Evolutionary conservation across 768 basidiomycete genomes (phyloP).

Genomic region (Mycena olivaceomarginata): DNA sequence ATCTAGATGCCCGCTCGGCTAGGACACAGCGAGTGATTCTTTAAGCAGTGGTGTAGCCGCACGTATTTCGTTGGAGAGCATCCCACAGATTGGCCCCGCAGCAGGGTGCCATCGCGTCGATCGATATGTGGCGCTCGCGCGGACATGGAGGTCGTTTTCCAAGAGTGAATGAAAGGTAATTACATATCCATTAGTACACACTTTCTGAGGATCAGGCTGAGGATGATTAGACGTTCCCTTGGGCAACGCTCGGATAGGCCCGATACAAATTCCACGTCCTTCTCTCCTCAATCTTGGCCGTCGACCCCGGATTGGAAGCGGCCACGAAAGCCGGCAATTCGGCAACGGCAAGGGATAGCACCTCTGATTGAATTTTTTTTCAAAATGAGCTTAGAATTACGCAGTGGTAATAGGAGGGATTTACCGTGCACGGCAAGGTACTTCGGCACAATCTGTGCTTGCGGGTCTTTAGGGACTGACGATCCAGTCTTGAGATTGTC

Average conservation of each 20-base stretch:
- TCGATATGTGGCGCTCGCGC: slow-evolving; percentile 14
- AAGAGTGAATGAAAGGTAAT: not conserved
- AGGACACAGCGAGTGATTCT: not conserved
- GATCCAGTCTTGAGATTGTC: slow-evolving; percentile 63
- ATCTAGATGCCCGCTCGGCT: not conserved
- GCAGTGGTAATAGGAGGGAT: slow-evolving; percentile 15
- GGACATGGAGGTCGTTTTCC: not conserved
- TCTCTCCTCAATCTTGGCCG: slow-evolving; percentile 48
- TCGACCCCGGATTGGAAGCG: slow-evolving; percentile 38
- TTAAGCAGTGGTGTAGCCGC: not conserved
- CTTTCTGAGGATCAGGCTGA: not conserved
- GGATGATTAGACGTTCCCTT: slow-evolving; percentile 55
- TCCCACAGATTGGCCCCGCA: not conserved
- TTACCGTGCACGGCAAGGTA: slow-evolving; percentile 66
- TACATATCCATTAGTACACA: slow-evolving; percentile 15
- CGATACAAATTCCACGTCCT: slow-evolving; percentile 67
- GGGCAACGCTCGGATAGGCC: slow-evolving; percentile 67
- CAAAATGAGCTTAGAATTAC: slow-evolving; percentile 12
- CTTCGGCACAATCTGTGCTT: slow-evolving; percentile 56
- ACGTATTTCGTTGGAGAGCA: not conserved
- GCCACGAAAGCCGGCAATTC: slow-evolving; percentile 41
- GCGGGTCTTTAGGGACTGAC: slow-evolving; percentile 47
- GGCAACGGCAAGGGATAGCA: slow-evolving; percentile 40
- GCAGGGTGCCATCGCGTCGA: slow-evolving; percentile 21
- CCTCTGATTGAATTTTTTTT: slow-evolving; percentile 40